A percentile compares a stretch with the other conserved stretches of the same genome.
phyloP scores from a whole-genome alignment of 208 protist genomes.

The Vickermania ingenoplastis region DNA sequence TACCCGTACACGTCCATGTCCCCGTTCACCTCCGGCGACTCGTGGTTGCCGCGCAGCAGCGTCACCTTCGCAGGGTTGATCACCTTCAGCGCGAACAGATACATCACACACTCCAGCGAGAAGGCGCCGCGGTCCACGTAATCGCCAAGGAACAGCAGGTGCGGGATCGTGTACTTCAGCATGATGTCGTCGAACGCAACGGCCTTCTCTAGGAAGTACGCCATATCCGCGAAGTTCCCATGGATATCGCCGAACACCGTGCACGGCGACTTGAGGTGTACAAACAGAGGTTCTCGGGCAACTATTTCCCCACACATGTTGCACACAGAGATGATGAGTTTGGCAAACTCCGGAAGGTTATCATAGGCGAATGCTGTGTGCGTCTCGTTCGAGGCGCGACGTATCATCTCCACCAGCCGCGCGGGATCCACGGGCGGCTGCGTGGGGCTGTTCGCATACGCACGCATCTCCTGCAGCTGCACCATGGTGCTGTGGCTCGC shows the following conservation, averaged over 20 bases:
- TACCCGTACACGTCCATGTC: slow-evolving; percentile 89
- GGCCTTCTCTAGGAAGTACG: slow-evolving; percentile 85
- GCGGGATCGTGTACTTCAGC: slow-evolving; percentile 83
- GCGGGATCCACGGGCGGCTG: slow-evolving; percentile 73
- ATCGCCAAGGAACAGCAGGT: slow-evolving; percentile 96
- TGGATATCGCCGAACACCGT: slow-evolving; percentile 91
- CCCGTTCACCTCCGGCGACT: slow-evolving; percentile 86
- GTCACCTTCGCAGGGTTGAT: slow-evolving; percentile 85
- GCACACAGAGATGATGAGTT: slow-evolving; percentile 80
- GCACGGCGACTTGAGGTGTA: slow-evolving; percentile 82
- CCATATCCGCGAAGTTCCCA: slow-evolving; percentile 90
- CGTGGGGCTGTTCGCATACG: slow-evolving; percentile 82
- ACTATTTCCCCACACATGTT: slow-evolving; percentile 74
- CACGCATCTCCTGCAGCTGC: slow-evolving; percentile 80
- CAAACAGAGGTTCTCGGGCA: slow-evolving; percentile 78
- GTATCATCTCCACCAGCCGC: slow-evolving; percentile 79
- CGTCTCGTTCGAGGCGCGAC: slow-evolving; percentile 53
- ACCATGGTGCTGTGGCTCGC: slow-evolving; percentile 85
- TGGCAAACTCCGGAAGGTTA: slow-evolving; percentile 70
- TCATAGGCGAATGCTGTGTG: slow-evolving; percentile 79
- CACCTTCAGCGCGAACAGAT: slow-evolving; percentile 82
- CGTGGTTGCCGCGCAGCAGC: slow-evolving; percentile 91
- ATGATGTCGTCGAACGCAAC: slow-evolving; percentile 83
- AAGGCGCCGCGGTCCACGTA: slow-evolving; percentile 96
- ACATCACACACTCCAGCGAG: slow-evolving; percentile 85